phyloP scores from a whole-genome alignment of 345 rosid genomes.

The Corchorus capsularis region DNA sequence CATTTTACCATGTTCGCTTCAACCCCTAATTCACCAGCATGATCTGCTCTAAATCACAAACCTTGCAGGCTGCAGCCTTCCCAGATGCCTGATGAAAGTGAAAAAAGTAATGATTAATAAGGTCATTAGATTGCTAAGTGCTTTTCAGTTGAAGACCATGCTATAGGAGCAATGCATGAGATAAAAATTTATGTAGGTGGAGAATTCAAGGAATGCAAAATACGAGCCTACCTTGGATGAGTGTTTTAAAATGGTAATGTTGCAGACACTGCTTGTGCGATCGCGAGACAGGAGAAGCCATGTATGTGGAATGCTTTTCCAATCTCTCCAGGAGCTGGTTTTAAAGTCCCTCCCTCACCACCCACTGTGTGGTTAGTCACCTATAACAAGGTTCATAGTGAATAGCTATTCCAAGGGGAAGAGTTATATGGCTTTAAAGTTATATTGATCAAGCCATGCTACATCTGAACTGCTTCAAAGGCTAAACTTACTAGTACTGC shows the following conservation, averaged over 20 bases:
- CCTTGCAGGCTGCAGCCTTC: conserved; percentile 37
- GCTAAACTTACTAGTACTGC: conserved; percentile 56
- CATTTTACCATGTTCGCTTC: background rate
- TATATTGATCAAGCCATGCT: background rate
- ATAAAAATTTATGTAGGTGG: no score
- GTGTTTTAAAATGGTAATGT: conserved; percentile 63
- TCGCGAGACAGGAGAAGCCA: conserved; percentile 63
- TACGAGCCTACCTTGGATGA: conserved; percentile 48
- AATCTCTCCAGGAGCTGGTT: conserved; percentile 91
- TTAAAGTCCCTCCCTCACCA: conserved; percentile 62
- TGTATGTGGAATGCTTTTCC: conserved; percentile 82
- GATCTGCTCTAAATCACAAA: conserved; percentile 26
- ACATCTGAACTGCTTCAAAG: conserved; percentile 1
- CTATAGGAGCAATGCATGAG: background rate
- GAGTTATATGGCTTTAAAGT: background rate
- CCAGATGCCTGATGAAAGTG: conserved; percentile 39
- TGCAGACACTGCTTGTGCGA: conserved; percentile 36
- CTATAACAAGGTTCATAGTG: conserved; percentile 34
- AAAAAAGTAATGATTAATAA: background rate
- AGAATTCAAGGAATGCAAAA: conserved; percentile 8
- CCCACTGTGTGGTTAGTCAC: conserved; percentile 84
- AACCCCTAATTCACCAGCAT: background rate
- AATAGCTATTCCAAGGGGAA: background rate
- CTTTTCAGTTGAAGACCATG: background rate
- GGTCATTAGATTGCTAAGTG: background rate